Evolutionary conservation across 345 rosid species (phyloP).

Genomic region (Noccaea bulbosa): DNA sequence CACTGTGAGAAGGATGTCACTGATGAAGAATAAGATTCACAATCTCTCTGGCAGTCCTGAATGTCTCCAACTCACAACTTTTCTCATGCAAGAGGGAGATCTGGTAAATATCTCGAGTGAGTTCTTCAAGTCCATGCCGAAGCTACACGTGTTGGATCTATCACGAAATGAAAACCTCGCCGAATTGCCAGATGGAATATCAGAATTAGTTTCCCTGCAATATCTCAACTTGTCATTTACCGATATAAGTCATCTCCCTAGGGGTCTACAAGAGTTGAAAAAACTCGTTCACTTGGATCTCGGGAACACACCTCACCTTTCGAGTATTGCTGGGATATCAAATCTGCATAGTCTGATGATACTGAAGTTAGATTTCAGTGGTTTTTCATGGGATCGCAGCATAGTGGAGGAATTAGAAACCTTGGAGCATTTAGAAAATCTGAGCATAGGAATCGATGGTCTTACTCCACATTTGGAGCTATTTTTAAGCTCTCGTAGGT

Average conservation of each 20-base stretch:
- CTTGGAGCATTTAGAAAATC: constrained; percentile 3
- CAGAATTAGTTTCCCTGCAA: constrained; percentile 21
- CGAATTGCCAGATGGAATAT: neutral
- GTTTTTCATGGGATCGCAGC: neutral
- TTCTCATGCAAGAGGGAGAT: constrained; percentile 2
- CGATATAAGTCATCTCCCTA: neutral
- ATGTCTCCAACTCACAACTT: constrained; percentile 35
- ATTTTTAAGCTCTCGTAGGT: neutral
- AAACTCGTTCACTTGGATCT: constrained; percentile 15
- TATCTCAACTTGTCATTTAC: constrained; percentile 19
- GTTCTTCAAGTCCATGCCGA: constrained; percentile 47
- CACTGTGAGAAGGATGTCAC: constrained; percentile 29
- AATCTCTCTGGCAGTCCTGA: constrained; percentile 15
- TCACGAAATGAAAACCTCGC: neutral
- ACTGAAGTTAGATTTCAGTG: rapidly evolving
- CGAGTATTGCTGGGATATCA: constrained; percentile 15
- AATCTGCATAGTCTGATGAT: neutral
- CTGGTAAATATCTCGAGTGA: constrained; percentile 15
- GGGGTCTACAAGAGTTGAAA: neutral
- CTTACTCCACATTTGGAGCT: rapidly evolving
- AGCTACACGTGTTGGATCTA: constrained; percentile 43
- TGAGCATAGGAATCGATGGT: rapidly evolving
- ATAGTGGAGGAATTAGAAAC: constrained; percentile 7
- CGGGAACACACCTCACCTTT: rapidly evolving
- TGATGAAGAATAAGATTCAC: constrained; percentile 26